Percentiles rank a stretch among this genome's conserved stretches.
These are phyloP conservation scores for Pseudocercospora fijiensis DNA, from an alignment of 2,329 filamentous ascomycete species.

Conservation along the genomic window DNA sequence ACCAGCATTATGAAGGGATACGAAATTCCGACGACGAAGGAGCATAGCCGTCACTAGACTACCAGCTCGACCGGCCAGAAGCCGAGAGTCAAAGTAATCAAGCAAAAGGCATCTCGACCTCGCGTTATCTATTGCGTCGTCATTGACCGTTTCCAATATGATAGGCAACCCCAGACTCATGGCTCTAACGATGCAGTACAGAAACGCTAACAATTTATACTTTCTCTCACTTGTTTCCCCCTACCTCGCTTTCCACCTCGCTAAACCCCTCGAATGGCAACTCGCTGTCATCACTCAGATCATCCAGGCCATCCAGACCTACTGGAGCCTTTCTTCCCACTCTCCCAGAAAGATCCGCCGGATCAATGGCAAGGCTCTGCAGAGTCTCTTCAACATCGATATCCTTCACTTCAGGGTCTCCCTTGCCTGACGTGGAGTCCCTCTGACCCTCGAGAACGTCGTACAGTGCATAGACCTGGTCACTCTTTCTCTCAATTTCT, in stretches of 20 bases:
- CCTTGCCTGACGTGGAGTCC: slow-evolving; percentile 34
- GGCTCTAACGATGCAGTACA: slow-evolving; percentile 1
- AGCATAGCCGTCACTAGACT: background rate
- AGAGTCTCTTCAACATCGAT: slow-evolving; percentile 45
- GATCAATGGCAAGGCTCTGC: slow-evolving; percentile 43
- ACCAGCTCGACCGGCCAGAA: background rate
- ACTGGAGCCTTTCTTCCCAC: slow-evolving; percentile 24
- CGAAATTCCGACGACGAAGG: background rate
- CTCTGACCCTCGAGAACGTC: slow-evolving; percentile 83
- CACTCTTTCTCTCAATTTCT: slow-evolving; percentile 69
- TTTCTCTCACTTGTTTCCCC: slow-evolving; percentile 5
- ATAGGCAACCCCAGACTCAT: background rate
- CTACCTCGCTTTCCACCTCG: slow-evolving; percentile 30
- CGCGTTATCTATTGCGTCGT: background rate
- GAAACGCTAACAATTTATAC: background rate
- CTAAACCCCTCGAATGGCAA: slow-evolving; percentile 38
- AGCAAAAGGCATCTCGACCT: background rate
- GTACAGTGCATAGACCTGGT: slow-evolving; percentile 78
- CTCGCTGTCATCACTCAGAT: slow-evolving; percentile 33
- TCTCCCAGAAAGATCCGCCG: slow-evolving; percentile 36
- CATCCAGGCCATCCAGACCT: slow-evolving; percentile 27
- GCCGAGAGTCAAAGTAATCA: slow-evolving; percentile 4
- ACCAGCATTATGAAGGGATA: background rate
- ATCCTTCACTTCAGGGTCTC: slow-evolving; percentile 52
- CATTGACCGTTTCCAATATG: background rate